Base-by-base conservation (phyloP, 2,329 filamentous ascomycete species). In the Alternaria angustiovoidea region DNA sequence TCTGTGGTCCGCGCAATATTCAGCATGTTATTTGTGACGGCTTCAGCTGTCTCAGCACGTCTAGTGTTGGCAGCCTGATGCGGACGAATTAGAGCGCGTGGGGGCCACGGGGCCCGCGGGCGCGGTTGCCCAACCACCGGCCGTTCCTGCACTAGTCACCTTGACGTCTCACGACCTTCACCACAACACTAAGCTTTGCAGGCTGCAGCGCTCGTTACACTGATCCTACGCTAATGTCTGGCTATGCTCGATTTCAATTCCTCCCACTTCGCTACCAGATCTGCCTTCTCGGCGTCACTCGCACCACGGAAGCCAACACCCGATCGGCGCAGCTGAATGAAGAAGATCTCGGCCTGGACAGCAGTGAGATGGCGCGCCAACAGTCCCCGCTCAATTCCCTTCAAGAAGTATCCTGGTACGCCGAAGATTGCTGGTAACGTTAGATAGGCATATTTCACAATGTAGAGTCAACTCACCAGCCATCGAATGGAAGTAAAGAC, bases 351-450 rank as follows among this genome's bases (percentile, higher is more conserved):
- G 3, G 57, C 63, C 9, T 67, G 63, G 7, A 67, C 49, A 2
- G 57, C 43, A 6, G 63, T 67, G 9, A 65, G 53, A 14, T 60
- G 63, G 7, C 57, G 38, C 3, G 48, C 48, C 12, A 55, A 46
- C 2, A 67, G 47, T 2, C 52, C 60, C 16, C 52, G 43, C 26
- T 65, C 62, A 5, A 67, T 28, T 1, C 57, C 62, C 9, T 67
- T 65, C 28, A 67, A 24, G 5, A 59, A 61, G 11, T 67, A 65
- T 5, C 64, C 60, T 5, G 60, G 62, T 6, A 67, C 12, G 6
- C 57, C 62, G 22, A 59, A 65, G 8, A 65, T 51, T 8, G 60
- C 64, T 24, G 16, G 28, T 0, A 8, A 12, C 11, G 18, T 66
- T 7, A 64, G 56, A 34, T 24, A 12, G 9, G 16, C 16, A 34